These are phyloP conservation scores for Leavenworthia alabamica DNA, from an alignment of 345 rosid genomes.

Conservation along the genomic window DNA sequence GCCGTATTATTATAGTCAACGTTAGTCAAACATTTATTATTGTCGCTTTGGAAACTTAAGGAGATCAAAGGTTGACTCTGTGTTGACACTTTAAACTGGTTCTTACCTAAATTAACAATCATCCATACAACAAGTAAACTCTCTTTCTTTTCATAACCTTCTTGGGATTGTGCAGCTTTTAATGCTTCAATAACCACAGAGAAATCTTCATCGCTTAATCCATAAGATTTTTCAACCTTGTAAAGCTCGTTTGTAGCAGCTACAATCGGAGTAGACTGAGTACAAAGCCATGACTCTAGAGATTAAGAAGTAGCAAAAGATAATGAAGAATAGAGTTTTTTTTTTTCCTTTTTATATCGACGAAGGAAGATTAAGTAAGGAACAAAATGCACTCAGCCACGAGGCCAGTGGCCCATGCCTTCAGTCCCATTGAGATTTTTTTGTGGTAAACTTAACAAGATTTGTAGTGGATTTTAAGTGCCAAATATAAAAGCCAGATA, in stretches of 20 bases:
- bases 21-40: slow-evolving; percentile 7
- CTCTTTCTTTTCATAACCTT: background rate
- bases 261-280: slow-evolving; percentile 76
- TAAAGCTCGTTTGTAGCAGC: slow-evolving; percentile 88
- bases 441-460: background rate
- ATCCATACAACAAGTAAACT: slow-evolving; percentile 5
- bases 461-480: background rate
- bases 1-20: background rate
- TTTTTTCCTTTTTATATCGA: background rate
- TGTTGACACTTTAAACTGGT: background rate
- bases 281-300: slow-evolving; percentile 49
- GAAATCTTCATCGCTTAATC: slow-evolving; percentile 77
- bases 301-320: slow-evolving; percentile 18
- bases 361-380: background rate
- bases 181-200: slow-evolving; percentile 88
- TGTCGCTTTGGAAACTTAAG: slow-evolving; percentile 4
- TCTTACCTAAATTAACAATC: background rate
- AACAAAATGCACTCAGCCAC: no score
- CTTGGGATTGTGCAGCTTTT: slow-evolving; percentile 39
- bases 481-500: background rate
- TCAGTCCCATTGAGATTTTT: background rate
- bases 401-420: no score
- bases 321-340: slow-evolving; percentile 9
- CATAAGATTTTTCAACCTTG: slow-evolving; percentile 76
- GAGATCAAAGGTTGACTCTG: slow-evolving; percentile 24